These are phyloP conservation scores for Tricholoma hemisulphureum DNA, from an alignment of 768 basidiomycete genomes.

Conservation along the genomic window DNA sequence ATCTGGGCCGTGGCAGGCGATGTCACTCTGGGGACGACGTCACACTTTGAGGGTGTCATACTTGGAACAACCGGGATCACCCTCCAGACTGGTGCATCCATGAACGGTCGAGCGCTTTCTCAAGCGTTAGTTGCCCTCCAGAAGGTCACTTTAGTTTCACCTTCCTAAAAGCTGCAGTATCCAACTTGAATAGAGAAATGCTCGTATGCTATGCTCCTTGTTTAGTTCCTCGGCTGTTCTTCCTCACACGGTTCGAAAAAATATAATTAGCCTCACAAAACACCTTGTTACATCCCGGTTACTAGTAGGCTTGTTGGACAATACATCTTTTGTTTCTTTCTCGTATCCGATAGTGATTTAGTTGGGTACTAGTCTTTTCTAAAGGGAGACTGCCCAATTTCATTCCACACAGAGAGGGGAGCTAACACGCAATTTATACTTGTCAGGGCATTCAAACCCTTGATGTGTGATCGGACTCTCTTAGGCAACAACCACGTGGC, in stretches of 20 bases:
- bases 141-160: neutral
- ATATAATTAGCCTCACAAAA: neutral
- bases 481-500: no score
- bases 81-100: slow-evolving; percentile 1
- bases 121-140: slow-evolving; percentile 2
- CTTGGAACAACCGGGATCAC: neutral
- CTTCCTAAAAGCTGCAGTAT: slow-evolving; percentile 1
- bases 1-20: neutral
- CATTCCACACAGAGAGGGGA: neutral
- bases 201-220: neutral
- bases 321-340: neutral
- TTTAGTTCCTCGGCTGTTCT: neutral
- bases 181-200: neutral
- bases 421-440: no score
- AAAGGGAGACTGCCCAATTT: neutral
- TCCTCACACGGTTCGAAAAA: neutral
- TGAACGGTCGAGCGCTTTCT: slow-evolving; percentile 3
- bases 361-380: neutral
- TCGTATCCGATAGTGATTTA: neutral
- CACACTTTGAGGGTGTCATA: neutral
- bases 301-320: neutral
- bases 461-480: no score
- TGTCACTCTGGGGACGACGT: neutral
- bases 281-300: neutral
- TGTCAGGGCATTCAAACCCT: no score